Percentiles rank a stretch among this genome's conserved stretches.
Evolutionary conservation across 164 flowering plant genomes (phyloP).

Genomic region (Stephania cephalantha): DNA sequence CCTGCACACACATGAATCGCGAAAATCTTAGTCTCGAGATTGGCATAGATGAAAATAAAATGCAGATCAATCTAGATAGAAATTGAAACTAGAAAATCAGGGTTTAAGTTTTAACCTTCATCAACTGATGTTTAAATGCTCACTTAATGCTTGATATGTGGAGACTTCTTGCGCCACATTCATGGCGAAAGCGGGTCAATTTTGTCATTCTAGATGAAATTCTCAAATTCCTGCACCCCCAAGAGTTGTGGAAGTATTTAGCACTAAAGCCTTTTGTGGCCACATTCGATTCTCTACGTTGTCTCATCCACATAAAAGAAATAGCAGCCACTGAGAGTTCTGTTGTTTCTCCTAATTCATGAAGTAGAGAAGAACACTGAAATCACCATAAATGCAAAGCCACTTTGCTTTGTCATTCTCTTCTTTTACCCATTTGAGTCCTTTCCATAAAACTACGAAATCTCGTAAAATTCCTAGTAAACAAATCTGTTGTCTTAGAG

Average conservation of each 20-base stretch:
- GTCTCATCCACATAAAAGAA: background rate
- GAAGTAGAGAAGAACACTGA: background rate
- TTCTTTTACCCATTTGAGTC: conserved; percentile 9
- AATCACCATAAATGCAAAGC: conserved; percentile 14
- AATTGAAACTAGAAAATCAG: too few relatives aligned
- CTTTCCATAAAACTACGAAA: conserved; percentile 6
- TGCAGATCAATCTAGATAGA: too few relatives aligned
- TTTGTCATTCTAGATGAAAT: background rate
- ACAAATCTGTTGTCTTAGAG: conserved; percentile 26
- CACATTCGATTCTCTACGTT: too few relatives aligned
- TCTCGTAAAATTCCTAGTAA: conserved; percentile 4
- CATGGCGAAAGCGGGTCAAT: background rate
- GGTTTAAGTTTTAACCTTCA: too few relatives aligned
- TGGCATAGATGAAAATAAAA: background rate
- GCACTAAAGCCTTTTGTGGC: background rate
- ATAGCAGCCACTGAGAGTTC: background rate
- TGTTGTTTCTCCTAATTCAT: background rate
- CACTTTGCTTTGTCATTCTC: conserved; percentile 15
- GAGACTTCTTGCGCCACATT: background rate
- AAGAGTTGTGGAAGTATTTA: background rate
- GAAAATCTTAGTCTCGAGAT: background rate
- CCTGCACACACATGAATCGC: conserved; percentile 33
- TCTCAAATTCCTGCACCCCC: background rate
- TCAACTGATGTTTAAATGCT: too few relatives aligned
- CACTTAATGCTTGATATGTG: too few relatives aligned